Evolutionary conservation across 116 monocot species (phyloP).

Genomic region (Iris pallida): DNA sequence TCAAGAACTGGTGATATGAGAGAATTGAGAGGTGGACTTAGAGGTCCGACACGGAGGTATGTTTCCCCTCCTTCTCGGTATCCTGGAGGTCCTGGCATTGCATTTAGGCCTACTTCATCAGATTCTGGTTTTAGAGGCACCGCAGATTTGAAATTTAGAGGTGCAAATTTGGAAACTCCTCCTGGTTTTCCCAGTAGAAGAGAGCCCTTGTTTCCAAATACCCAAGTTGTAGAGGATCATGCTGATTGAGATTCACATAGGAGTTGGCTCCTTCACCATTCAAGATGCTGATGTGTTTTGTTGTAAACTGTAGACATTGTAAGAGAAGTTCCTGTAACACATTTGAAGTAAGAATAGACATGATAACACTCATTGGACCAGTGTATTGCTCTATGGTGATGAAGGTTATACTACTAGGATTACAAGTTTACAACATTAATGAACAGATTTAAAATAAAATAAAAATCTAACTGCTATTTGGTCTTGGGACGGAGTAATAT

Average conservation of each 20-base stretch:
- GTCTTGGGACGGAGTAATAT: no score
- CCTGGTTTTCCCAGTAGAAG: constrained; percentile 65
- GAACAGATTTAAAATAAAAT: no score
- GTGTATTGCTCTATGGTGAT: no score
- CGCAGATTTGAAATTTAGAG: constrained; percentile 61
- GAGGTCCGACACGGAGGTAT: constrained; percentile 58
- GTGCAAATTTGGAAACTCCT: constrained; percentile 38
- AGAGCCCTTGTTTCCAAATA: constrained; percentile 45
- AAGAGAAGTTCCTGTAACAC: no score
- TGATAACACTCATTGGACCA: no score
- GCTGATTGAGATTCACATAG: constrained; percentile 35
- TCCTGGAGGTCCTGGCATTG: constrained; percentile 31
- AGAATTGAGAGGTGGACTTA: constrained; percentile 40
- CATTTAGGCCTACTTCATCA: constrained; percentile 40
- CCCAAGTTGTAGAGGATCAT: constrained; percentile 50
- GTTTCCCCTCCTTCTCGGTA: constrained; percentile 59
- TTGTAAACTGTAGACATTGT: no score
- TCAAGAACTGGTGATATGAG: constrained; percentile 40
- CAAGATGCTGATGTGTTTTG: no score
- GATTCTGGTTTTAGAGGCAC: constrained; percentile 48
- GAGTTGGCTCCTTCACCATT: no score
- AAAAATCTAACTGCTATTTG: no score
- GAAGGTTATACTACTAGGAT: no score
- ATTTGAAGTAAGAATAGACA: no score
- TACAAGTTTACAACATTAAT: no score